These are phyloP conservation scores for Cubamyces sp. DNA, from an alignment of 768 basidiomycete genomes.

Conservation along the genomic window DNA sequence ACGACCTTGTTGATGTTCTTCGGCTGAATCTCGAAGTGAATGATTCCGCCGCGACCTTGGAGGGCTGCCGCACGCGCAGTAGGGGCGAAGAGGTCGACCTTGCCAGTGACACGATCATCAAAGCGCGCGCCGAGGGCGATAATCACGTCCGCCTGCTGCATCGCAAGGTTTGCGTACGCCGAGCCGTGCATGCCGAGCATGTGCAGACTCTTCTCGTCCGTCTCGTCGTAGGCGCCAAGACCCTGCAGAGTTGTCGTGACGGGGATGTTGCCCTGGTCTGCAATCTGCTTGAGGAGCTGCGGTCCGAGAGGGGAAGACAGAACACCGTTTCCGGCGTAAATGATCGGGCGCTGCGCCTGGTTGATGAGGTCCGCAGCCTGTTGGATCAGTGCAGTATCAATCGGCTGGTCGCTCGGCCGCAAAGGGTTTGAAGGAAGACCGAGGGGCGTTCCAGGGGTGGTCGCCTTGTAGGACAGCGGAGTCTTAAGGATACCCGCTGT, in stretches of 20 bases:
- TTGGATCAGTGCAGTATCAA: constrained; percentile 68
- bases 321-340: constrained; percentile 93
- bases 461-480: constrained; percentile 83
- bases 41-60: constrained; percentile 91
- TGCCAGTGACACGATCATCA: constrained; percentile 97
- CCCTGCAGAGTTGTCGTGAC: constrained; percentile 97
- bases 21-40: constrained; percentile 98
- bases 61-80: constrained; percentile 85
- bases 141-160: constrained; percentile 97
- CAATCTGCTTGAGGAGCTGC: constrained; percentile 74
- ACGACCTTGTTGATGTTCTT: constrained; percentile 99
- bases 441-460: constrained; percentile 78
- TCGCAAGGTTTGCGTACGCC: constrained; percentile 96
- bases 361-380: constrained; percentile 93
- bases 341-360: constrained; percentile 84
- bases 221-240: constrained; percentile 94
- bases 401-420: constrained; percentile 54
- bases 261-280: constrained; percentile 89
- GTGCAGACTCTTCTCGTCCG: constrained; percentile 81
- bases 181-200: constrained; percentile 99
- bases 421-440: constrained; percentile 79
- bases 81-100: constrained; percentile 87
- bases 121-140: constrained; percentile 96
- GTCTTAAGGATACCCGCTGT: constrained; percentile 90
- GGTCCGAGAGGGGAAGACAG: constrained; percentile 84